Conservation (phyloP, 2,329 filamentous ascomycete species). For the Rhinocladiella similis region DNA sequence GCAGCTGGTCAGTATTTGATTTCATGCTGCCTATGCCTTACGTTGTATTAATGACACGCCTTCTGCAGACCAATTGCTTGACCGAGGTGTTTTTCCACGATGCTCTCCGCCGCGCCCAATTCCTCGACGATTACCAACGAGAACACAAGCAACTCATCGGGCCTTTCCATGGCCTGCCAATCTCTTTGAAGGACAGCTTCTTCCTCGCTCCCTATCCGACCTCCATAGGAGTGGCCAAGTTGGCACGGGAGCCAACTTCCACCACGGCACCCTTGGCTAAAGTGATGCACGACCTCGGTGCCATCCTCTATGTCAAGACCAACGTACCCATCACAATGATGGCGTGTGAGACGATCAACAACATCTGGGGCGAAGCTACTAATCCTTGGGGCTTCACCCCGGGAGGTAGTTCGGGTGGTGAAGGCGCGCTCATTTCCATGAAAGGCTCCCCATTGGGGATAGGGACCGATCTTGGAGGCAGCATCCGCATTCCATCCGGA, state of each 20-base stretch:
- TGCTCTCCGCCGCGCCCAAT: conserved; percentile 52
- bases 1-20: too few species aligned
- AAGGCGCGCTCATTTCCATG: conserved; percentile 37
- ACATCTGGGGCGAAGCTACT: conserved; percentile 43
- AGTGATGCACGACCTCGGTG: conserved; percentile 42
- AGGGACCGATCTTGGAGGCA: conserved; percentile 46
- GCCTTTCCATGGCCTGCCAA: conserved; percentile 62
- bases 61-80: conserved; percentile 54
- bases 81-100: conserved; percentile 58
- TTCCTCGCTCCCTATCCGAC: conserved; percentile 33
- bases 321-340: conserved; percentile 53
- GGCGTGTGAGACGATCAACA: conserved; percentile 45
- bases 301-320: conserved; percentile 55
- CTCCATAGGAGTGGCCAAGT: conserved; percentile 38
- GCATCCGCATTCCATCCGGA: conserved; percentile 40
- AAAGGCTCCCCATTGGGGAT: conserved; percentile 35
- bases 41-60: too few species aligned
- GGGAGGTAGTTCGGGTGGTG: conserved; percentile 39
- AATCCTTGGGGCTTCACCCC: conserved; percentile 36
- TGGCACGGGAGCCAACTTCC: conserved; percentile 35
- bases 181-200: conserved; percentile 57
- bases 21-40: too few species aligned
- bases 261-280: conserved; percentile 36
- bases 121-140: conserved; percentile 53
- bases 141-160: conserved; percentile 52